Conservation (phyloP, 495 filamentous ascomycete genomes). For the Aspergillus bridgeri region DNA sequence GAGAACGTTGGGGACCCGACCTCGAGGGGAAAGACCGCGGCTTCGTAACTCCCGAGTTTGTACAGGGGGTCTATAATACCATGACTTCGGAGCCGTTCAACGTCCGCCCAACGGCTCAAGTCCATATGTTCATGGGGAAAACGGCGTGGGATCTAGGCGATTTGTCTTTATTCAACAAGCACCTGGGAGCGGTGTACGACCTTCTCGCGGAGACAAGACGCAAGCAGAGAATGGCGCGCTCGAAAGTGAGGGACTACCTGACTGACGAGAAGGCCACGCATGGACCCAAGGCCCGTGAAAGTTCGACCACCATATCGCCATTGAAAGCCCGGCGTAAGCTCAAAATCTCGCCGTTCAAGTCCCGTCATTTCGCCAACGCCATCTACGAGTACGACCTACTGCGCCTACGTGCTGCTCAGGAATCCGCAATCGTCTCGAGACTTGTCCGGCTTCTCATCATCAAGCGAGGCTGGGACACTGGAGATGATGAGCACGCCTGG, state of each 20-base stretch:
- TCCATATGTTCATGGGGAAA: constrained; percentile 52
- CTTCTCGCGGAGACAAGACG: constrained; percentile 28
- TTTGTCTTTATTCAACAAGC: constrained; percentile 20
- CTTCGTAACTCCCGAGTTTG: constrained; percentile 37
- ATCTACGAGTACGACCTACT: constrained; percentile 37
- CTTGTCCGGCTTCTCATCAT: constrained; percentile 19
- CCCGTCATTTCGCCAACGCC: constrained; percentile 31
- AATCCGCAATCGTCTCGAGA: constrained; percentile 20
- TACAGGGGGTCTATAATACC: constrained; percentile 48
- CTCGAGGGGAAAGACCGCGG: constrained; percentile 19
- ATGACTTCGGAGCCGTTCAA: constrained; percentile 58
- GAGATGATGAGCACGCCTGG: constrained; percentile 20
- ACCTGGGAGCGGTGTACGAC: constrained; percentile 31
- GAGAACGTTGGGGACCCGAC: constrained; percentile 20
- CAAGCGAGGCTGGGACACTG: constrained; percentile 18
- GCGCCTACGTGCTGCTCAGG: constrained; percentile 32
- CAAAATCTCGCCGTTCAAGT: constrained; percentile 19
- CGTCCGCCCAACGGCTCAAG: constrained; percentile 49
- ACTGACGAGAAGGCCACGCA: background rate
- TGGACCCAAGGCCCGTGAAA: background rate
- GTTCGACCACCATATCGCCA: no score
- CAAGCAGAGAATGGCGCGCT: constrained; percentile 24
- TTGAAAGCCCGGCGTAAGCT: background rate
- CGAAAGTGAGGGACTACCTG: constrained; percentile 24
- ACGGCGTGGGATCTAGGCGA: constrained; percentile 15